phyloP scores from a whole-genome alignment of 2,329 filamentous ascomycete species.

The Ceratocystis huliohia region DNA sequence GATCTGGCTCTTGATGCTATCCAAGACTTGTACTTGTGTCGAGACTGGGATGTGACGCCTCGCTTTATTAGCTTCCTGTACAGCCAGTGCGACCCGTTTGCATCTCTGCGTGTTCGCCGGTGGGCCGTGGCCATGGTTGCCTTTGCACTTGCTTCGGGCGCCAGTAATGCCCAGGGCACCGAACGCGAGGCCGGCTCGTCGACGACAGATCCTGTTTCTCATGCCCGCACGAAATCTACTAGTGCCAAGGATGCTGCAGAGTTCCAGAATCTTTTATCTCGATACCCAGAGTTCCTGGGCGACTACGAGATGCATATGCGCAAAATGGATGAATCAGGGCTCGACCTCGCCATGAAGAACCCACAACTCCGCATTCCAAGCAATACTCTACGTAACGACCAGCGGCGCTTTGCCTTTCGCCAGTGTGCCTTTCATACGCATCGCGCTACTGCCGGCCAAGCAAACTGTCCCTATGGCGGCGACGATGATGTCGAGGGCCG shows the following conservation, averaged over 20 bases:
- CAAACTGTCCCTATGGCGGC: constrained; percentile 37
- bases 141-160: constrained; percentile 35
- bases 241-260: constrained; percentile 25
- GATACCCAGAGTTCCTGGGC: constrained; percentile 35
- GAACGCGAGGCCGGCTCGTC: constrained; percentile 25
- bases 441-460: constrained; percentile 41
- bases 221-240: constrained; percentile 23
- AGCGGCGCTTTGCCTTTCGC: constrained; percentile 47
- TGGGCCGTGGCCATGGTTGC: constrained; percentile 50
- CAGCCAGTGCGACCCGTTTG: constrained; percentile 37
- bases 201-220: constrained; percentile 22
- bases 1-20: constrained; percentile 46
- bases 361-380: constrained; percentile 46
- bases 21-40: constrained; percentile 46
- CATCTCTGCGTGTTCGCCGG: constrained; percentile 41
- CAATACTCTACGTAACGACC: constrained; percentile 43
- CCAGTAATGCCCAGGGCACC: constrained; percentile 3
- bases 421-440: constrained; percentile 51
- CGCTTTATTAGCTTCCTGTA: constrained; percentile 41
- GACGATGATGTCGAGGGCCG: constrained; percentile 16
- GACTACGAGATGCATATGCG: constrained; percentile 41
- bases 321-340: constrained; percentile 39
- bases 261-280: constrained; percentile 34
- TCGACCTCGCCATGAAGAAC: constrained; percentile 46
- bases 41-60: constrained; percentile 46